These are phyloP conservation scores for Syncephalis fuscata DNA, from an alignment of 371 early-diverging fungal genomes.

Conservation along the genomic window DNA sequence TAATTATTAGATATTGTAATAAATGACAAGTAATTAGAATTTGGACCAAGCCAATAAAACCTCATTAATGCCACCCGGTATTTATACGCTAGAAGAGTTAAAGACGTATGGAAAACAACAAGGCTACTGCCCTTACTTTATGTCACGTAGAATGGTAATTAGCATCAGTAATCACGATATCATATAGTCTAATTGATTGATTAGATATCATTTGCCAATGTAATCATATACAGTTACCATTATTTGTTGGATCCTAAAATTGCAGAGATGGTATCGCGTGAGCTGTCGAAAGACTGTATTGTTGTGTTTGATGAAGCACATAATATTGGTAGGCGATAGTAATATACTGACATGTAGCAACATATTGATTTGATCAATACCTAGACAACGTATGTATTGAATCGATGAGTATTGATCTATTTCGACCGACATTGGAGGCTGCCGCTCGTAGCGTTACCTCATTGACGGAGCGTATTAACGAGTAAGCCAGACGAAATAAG, in stretches of 20 bases:
- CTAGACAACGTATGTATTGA: conserved; percentile 97
- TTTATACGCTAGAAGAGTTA: conserved; percentile 94
- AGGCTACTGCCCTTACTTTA: conserved; percentile 90
- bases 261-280: conserved; percentile 89
- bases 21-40: conserved; percentile 12
- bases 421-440: conserved; percentile 77
- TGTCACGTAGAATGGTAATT: conserved; percentile 70
- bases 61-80: conserved; percentile 68
- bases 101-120: conserved; percentile 57
- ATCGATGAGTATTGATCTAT: conserved; percentile 88
- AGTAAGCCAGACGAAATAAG: conserved; percentile 16
- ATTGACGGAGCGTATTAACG: conserved; percentile 53
- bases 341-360: neutral
- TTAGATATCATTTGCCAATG: conserved; percentile 80
- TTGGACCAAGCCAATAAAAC: conserved; percentile 49
- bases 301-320: conserved; percentile 99
- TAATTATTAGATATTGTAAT: neutral
- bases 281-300: conserved; percentile 86
- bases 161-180: neutral
- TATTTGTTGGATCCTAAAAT: conserved; percentile 99
- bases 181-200: neutral
- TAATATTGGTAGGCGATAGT: conserved; percentile 74
- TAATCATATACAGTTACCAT: conserved; percentile 98
- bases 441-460: conserved; percentile 61
- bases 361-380: neutral